Evolutionary conservation across 148 eudicot species (phyloP), one percentile per base, ranked within the genome.

Genomic region (Oxyria digyna): DNA sequence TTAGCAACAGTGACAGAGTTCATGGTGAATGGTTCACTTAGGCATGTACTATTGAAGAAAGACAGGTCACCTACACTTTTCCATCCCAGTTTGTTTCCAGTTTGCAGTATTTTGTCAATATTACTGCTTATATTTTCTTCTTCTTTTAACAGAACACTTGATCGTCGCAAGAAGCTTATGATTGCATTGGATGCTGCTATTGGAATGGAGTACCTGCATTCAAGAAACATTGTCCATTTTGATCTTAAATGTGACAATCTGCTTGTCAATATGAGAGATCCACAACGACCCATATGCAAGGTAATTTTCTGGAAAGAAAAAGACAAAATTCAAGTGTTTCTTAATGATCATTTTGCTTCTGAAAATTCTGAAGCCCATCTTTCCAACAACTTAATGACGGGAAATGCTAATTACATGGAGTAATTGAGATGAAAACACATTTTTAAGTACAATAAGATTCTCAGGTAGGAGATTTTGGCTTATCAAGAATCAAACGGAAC

Each of bases 141-240:
- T 42, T 54, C 41, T 74, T 20, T 23, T 46, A 55, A 18, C 87
- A 93, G 98, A 80, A 75, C 80, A 38, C 91, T 93, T 42, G 95
- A 93, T 80, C 75, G 83, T 24, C 88, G 84, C 66, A 89, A 63
- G 63, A 93, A 89, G 85, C 95, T 93, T 76, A 80, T 86, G 69
- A 86, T 93, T 77, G 94, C 98, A 69, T 89, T 89, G 94, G 98
- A 93, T 87, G 94, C 98, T 69, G 98, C 98, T 73, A 89, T 93
- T 82, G 98, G 98, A 69, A 93, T 93, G 98, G 98, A 93, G 77
- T 92, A 93, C 76, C 80, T 93, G 82, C 98, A 93, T 73, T 86
- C 87, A 42, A 93, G 83, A 76, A 93, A 85, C 81, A 87, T 93
- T 68, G 94, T 93, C 78, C 98, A 93, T 84, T 93, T 93, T 79